These are phyloP conservation scores for Melaleuca quinquenervia DNA, from an alignment of 345 rosid species.

Conservation along the genomic window DNA sequence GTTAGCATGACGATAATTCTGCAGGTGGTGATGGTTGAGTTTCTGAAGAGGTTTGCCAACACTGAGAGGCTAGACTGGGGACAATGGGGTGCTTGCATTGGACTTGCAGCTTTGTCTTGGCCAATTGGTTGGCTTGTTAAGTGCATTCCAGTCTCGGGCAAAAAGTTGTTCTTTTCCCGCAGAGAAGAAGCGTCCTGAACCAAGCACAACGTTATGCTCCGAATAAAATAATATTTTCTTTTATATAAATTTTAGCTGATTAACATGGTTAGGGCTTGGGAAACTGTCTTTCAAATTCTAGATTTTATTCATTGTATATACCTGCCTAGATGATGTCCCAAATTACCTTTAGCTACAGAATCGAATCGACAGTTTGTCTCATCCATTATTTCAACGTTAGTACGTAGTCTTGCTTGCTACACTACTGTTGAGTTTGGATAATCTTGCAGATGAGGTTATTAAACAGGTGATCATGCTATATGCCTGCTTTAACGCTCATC, in stretches of 20 bases:
- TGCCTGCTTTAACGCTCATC: background rate
- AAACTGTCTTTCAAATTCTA: background rate
- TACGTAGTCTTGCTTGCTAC: background rate
- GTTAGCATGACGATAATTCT: constrained; percentile 39
- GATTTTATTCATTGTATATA: background rate
- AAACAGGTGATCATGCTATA: background rate
- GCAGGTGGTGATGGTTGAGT: constrained; percentile 68
- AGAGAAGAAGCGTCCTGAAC: background rate
- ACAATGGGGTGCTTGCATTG: constrained; percentile 59
- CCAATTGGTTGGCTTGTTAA: constrained; percentile 61
- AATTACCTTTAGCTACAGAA: background rate
- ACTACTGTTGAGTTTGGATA: background rate
- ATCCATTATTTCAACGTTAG: background rate
- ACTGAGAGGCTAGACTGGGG: constrained; percentile 61
- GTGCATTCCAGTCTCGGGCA: constrained; percentile 40
- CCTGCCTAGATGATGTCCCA: background rate
- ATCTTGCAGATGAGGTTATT: background rate
- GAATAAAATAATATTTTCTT: background rate
- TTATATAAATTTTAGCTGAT: background rate
- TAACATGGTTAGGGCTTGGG: background rate
- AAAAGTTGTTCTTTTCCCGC: background rate
- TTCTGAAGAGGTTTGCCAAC: constrained; percentile 57
- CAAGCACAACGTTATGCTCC: background rate
- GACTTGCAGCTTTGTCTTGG: constrained; percentile 51
- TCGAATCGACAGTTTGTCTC: background rate